These are phyloP conservation scores for Phytophthora constricta DNA, from an alignment of 352 stramenopile species.

Conservation along the genomic window DNA sequence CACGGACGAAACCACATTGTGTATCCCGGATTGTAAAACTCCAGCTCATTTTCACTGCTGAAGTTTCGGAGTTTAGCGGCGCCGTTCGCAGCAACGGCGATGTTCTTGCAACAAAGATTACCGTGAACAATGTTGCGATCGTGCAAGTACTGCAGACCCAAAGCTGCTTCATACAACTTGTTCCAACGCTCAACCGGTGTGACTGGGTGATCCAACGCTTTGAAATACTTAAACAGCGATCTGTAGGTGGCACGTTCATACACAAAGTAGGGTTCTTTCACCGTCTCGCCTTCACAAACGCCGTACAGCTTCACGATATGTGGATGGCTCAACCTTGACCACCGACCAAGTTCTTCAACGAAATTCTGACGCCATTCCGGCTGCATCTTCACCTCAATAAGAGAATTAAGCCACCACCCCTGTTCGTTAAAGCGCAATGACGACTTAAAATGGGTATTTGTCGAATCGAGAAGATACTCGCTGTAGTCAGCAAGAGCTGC, in stretches of 20 bases:
- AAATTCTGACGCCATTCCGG: constrained; percentile 5
- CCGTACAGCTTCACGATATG: constrained; percentile 39
- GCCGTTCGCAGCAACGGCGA: constrained; percentile 18
- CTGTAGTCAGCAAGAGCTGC: not conserved
- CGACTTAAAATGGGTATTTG: constrained; percentile 1
- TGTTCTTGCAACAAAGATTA: constrained; percentile 7
- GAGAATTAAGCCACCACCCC: constrained; percentile 10
- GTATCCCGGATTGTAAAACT: not conserved
- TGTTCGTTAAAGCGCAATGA: not conserved
- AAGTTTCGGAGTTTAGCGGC: constrained; percentile 17
- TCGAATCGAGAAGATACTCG: constrained; percentile 14
- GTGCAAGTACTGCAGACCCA: constrained; percentile 41
- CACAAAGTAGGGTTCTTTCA: constrained; percentile 24
- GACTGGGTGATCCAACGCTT: not conserved
- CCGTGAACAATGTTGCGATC: constrained; percentile 28
- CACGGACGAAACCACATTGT: not conserved
- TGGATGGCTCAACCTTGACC: constrained; percentile 26
- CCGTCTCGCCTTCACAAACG: not conserved
- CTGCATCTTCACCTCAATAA: constrained; percentile 9
- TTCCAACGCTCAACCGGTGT: constrained; percentile 5
- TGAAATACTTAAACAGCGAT: constrained; percentile 7
- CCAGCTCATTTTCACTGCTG: not conserved
- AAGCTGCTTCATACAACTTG: constrained; percentile 28
- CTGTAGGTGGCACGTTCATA: constrained; percentile 11
- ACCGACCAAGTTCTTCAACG: constrained; percentile 15